Base-by-base conservation (phyloP, 352 stramenopile species). In the Globisporangium cederbergense region DNA sequence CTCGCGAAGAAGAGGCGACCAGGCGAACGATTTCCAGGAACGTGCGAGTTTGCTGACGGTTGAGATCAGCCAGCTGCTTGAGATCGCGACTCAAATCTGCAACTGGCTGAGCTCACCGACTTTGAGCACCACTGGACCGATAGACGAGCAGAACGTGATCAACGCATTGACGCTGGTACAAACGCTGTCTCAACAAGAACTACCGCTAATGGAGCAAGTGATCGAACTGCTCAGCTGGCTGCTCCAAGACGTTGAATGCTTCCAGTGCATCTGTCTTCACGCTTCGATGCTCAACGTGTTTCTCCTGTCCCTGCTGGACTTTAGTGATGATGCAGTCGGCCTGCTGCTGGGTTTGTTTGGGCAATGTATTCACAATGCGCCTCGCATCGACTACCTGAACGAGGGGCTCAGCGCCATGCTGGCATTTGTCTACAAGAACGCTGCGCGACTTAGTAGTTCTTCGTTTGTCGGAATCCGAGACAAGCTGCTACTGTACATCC, bases 401-500 rank as follows among this genome's bases (percentile, higher is more conserved):
- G 74, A 78, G 6, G 43, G 82, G 18, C 61, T 91, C 10, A 57
- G 58, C 2, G 72, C 78, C 16, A 25, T 84, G 18, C 61, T 88
- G 8, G 62, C 64, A 7, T 77, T 77, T 47, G 42, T 87, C 0
- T 91, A 88, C 45, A 62, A 42, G 13, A 73, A 84, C 42, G 75
- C 78, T 3, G 67, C 66, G n/a, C 62, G 66, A 13, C 52, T 91
- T 3, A 66, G 52, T 1, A 70, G 71, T 20, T 22, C 40, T 0
- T 59, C 70, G 25, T n/a, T 22, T 16, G 72, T 79, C 14, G n/a
- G 18, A 0, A 32, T 58, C 1, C 78, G 79, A 18, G 73, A 75
- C 55, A 76, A 73, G 25, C 40, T 91, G 43, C 53, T 90, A 28
- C 58, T 91, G 20, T 82, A 70, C 30, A 72, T 86, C 20, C 57